Base-by-base conservation (phyloP, 1,139 yeast species). In the Saccharomycopsis crataegensis region DNA sequence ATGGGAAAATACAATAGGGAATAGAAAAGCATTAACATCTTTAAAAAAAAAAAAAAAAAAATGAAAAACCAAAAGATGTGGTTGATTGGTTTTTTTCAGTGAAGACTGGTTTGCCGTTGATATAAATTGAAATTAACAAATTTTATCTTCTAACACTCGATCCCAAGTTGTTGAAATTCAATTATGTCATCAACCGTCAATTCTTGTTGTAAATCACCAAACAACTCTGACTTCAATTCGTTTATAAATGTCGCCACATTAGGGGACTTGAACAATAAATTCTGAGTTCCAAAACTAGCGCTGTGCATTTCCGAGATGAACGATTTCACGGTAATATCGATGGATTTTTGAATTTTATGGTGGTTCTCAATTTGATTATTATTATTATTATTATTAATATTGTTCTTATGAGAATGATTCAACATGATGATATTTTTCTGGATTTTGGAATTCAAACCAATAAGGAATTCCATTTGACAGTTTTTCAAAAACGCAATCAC, bases 121-220 rank as follows among this genome's bases (percentile, higher is more conserved):
- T 36, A 36, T 5, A 5, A 3, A 36, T 36, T 36, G 40, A n/a
- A 12, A 2, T 36, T 11, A 36, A 36, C 12, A 36, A 5, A 2
- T 3, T 36, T 12, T 36, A 3, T 36, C 12, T 36, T 8, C 38
- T 48, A 32, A 41, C 34, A 36, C 34, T 51, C 50, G 34, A 51
- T 40, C 5, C 53, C 53, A 31, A 55, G 45, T 38, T 55, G 54
- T 14, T 53, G 51, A 32, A 48, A 56, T 43, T 56, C 58, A 22
- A 56, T 40, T 17, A 50, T 42, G n/a, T 54, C 58, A 44, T 53
- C 58, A 8, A 51, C 43, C 8, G 53, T 42, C 36, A 50, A 34
- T 28, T 38, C 48, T 32, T 37, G 44, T 22, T 37, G 34, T 32
- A 54, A 14, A 40, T 56, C 58, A 42, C 34, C n/a, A 11, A 53